Conservation (phyloP, 2,329 filamentous ascomycete species). For the Xylariaceae sp. region DNA sequence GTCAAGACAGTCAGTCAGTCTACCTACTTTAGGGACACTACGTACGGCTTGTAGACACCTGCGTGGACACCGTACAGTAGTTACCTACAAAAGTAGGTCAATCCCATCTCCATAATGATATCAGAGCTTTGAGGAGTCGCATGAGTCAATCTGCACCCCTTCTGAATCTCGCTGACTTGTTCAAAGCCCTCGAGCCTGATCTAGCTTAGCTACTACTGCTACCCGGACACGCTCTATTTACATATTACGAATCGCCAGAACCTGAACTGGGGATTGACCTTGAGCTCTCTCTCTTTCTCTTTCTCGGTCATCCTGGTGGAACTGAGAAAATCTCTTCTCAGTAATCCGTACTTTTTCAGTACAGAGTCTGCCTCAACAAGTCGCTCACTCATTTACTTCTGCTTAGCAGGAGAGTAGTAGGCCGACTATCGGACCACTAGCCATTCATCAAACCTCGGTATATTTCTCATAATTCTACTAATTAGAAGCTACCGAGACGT, state of each 20-base stretch:
- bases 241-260: background rate
- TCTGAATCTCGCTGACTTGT: constrained; percentile 2
- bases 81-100: background rate
- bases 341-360: background rate
- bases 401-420: background rate
- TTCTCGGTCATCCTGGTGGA: background rate
- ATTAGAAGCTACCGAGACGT: constrained; percentile 7
- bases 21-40: background rate
- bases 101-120: constrained; percentile 8
- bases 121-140: constrained; percentile 4
- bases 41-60: too few species aligned
- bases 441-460: background rate
- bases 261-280: background rate
- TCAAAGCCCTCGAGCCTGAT: background rate
- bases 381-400: background rate
- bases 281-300: background rate
- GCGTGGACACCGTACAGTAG: too few species aligned
- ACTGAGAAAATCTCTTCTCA: background rate
- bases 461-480: background rate
- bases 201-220: background rate
- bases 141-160: background rate
- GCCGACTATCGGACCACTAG: background rate
- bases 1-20: background rate
- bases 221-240: background rate
- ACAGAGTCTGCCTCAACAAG: background rate